phyloP scores from a whole-genome alignment of 148 eudicot genomes.

The Oxyria digyna region DNA sequence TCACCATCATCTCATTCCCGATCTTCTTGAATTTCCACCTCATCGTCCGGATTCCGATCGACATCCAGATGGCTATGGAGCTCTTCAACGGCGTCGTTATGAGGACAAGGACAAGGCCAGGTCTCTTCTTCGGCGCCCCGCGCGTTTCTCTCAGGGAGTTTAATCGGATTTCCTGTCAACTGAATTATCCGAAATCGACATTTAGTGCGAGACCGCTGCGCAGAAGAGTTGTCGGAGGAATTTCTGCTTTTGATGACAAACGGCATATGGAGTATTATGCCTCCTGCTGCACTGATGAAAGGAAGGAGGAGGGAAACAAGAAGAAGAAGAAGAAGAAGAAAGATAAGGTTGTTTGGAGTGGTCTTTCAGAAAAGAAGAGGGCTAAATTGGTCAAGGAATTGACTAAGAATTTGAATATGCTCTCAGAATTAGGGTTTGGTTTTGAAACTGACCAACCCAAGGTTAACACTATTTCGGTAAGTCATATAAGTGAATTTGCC shows the following conservation, averaged over 20 bases:
- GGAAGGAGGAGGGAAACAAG: conserved; percentile 16
- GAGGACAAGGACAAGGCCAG: conserved; percentile 6
- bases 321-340: conserved; percentile 13
- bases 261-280: conserved; percentile 32
- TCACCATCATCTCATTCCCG: not conserved
- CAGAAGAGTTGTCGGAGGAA: not conserved
- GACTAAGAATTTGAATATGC: conserved; percentile 25
- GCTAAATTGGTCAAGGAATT: conserved; percentile 40
- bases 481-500: conserved; percentile 1
- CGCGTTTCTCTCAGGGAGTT: not conserved
- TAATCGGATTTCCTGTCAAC: conserved; percentile 2
- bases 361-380: conserved; percentile 32
- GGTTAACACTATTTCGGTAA: conserved; percentile 33
- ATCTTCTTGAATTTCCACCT: not conserved
- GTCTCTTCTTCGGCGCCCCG: not conserved
- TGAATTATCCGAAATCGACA: conserved; percentile 1
- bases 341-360: conserved; percentile 23
- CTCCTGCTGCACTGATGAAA: conserved; percentile 2
- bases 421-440: conserved; percentile 37
- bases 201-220: not conserved
- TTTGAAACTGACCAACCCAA: conserved; percentile 22
- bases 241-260: conserved; percentile 24
- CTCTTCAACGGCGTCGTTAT: conserved; percentile 16
- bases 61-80: conserved; percentile 16
- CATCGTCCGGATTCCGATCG: not conserved